phyloP scores from a whole-genome alignment of 225 moss, liverwort and hornwort genomes.

The Physcomitrium patens region DNA sequence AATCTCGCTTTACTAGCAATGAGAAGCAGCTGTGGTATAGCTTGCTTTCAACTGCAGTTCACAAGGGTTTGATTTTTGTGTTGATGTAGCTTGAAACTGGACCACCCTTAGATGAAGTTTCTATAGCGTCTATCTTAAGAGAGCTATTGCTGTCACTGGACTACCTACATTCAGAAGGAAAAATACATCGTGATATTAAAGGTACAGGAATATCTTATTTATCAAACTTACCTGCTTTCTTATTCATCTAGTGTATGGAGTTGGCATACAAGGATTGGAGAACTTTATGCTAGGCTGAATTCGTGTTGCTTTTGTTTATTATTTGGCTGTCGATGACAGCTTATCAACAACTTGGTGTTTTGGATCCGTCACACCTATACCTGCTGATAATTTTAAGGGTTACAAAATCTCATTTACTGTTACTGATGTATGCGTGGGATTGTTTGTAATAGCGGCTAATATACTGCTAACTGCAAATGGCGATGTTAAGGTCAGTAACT shows the following conservation, averaged over 20 bases:
- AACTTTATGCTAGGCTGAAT: not conserved
- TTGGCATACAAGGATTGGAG: not conserved
- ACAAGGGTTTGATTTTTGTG: slow-evolving; percentile 23
- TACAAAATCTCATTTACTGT: not conserved
- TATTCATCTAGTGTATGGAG: not conserved
- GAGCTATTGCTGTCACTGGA: slow-evolving; percentile 76
- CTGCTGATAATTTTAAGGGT: not conserved
- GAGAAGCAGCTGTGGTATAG: not conserved
- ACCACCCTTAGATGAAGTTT: slow-evolving; percentile 82
- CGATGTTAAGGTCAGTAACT: slow-evolving; percentile 71
- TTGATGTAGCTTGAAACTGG: slow-evolving; percentile 71
- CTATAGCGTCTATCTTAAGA: slow-evolving; percentile 76
- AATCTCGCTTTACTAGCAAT: slow-evolving; percentile 2
- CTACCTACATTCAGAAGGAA: slow-evolving; percentile 81
- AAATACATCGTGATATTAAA: slow-evolving; percentile 90
- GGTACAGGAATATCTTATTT: slow-evolving; percentile 29
- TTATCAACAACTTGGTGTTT: not conserved
- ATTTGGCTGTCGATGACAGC: not conserved
- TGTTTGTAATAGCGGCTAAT: slow-evolving; percentile 67
- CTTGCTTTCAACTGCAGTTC: not conserved
- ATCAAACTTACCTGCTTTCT: not conserved
- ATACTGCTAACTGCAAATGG: slow-evolving; percentile 80
- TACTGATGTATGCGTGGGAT: slow-evolving; percentile 17
- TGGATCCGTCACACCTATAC: not conserved
- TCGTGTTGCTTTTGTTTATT: not conserved